Evolutionary conservation across 192 early-diverging fungal species (phyloP), one percentile per base, ranked within the genome.

Genomic region (Linnemannia exigua): DNA sequence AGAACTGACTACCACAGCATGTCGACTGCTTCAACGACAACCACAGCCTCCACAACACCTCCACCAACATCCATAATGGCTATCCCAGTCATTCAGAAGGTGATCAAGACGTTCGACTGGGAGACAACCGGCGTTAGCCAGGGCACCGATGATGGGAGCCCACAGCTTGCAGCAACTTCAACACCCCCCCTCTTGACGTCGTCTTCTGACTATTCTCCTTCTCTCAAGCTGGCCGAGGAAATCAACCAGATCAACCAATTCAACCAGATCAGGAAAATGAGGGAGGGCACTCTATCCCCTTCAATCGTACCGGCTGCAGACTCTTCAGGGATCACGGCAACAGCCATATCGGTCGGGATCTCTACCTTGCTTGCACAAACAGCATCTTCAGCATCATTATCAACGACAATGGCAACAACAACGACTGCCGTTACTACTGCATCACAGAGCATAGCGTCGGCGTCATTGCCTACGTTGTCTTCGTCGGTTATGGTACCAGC

Each of bases 211-310:
- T 77, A 77, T 31, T 12, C 46, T 6, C 75, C 75, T 8, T 68
- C 75, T 5, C 61, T 77, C 19, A 77, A 67, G 41, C 67, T 77
- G 11, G 75, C 75, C 6, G 75, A 67, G 48, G 66, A 77, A 44
- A 77, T 77, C 20, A 77, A 77, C 47, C 44, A 77, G 46, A 77
- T 77, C 67, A 77, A 77, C 47, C 58, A 77, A 16, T 69, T 77
- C 75, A 77, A 69, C 47, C 58, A 77, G 22, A 69, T 67, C 63
- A 66, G 28, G 19, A 25, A 58, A 1, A 44, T 69, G 61, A 44
- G 67, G 58, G 28, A 51, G 17, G 38, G 71, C 15, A 19, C 44
- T 72, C 16, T 72, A 20, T 44, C 71, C 19, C 19, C 71, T 8
- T 25, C 44, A 36, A 48, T 35, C 71, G 17, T 44, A 5, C 28